A percentile compares a stretch with the other conserved stretches of the same genome.
These are phyloP conservation scores for Fusarium sp. DNA, from an alignment of 2,329 filamentous ascomycete species.

Conservation along the genomic window DNA sequence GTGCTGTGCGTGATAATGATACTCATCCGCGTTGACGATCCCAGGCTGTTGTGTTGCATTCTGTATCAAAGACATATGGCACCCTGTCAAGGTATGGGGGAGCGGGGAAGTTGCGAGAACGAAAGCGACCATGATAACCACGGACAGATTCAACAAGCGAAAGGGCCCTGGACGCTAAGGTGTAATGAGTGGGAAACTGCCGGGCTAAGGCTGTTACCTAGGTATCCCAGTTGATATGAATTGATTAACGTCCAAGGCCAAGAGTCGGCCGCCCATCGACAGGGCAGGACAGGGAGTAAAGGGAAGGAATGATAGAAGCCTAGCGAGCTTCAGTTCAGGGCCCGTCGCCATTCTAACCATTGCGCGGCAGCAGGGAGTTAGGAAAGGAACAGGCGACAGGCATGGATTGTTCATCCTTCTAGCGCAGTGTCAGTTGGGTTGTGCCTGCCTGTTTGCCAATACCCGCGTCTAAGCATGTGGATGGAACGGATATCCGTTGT, in stretches of 20 bases:
- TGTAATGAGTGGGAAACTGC: slow-evolving; percentile 21
- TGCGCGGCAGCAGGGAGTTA: slow-evolving; percentile 35
- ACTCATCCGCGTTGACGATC: slow-evolving; percentile 20
- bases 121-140: slow-evolving; percentile 13
- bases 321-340: neutral
- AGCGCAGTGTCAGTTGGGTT: slow-evolving; percentile 30
- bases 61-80: slow-evolving; percentile 4
- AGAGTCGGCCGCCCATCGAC: slow-evolving; percentile 28
- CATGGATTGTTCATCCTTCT: slow-evolving; percentile 32
- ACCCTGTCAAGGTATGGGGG: slow-evolving; percentile 14
- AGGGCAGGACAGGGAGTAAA: slow-evolving; percentile 1
- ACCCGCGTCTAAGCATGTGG: slow-evolving; percentile 10
- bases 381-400: slow-evolving; percentile 29
- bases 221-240: slow-evolving; percentile 3
- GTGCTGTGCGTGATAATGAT: slow-evolving; percentile 35
- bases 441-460: slow-evolving; percentile 34
- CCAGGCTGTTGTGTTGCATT: slow-evolving; percentile 25
- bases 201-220: slow-evolving; percentile 11
- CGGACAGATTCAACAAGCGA: neutral
- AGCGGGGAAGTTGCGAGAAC: slow-evolving; percentile 8
- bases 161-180: slow-evolving; percentile 10
- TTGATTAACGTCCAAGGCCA: slow-evolving; percentile 15
- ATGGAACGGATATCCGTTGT: neutral
- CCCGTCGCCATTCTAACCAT: slow-evolving; percentile 14
- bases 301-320: neutral